These are phyloP conservation scores for Leccinum imitatum DNA, from an alignment of 768 basidiomycete species.

Conservation along the genomic window DNA sequence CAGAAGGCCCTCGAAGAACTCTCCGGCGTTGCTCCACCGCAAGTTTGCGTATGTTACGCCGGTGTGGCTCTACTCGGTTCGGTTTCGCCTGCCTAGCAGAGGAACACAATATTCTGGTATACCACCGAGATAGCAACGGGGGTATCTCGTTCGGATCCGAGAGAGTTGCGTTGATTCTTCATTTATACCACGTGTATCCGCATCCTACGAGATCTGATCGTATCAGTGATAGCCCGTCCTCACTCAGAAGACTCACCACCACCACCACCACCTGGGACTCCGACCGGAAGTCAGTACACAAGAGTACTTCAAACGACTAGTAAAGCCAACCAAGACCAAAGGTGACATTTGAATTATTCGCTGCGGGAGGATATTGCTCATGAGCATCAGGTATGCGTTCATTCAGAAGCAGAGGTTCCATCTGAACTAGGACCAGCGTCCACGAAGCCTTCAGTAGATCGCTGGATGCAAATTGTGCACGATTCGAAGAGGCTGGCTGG, in stretches of 20 bases:
- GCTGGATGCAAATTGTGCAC: neutral
- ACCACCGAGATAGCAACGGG: neutral
- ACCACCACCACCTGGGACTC: neutral
- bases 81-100: neutral
- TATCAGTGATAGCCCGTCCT: neutral
- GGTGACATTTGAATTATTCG: neutral
- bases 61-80: neutral
- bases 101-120: neutral
- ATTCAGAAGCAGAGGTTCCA: neutral
- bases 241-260: neutral
- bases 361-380: neutral
- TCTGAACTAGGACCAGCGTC: neutral
- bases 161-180: neutral
- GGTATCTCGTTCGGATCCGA: neutral
- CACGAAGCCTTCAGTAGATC: neutral
- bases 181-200: neutral
- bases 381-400: neutral
- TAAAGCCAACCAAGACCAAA: neutral
- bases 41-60: neutral
- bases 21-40: neutral
- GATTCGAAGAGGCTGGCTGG: neutral
- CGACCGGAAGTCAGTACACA: neutral
- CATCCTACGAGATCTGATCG: constrained; percentile 1
- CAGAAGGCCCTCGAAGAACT: neutral
- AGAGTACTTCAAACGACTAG: neutral